Evolutionary conservation across 176 grass and related monocot species (phyloP), one percentile per base, ranked within the genome.

Genomic region (Zoysia japonica): DNA sequence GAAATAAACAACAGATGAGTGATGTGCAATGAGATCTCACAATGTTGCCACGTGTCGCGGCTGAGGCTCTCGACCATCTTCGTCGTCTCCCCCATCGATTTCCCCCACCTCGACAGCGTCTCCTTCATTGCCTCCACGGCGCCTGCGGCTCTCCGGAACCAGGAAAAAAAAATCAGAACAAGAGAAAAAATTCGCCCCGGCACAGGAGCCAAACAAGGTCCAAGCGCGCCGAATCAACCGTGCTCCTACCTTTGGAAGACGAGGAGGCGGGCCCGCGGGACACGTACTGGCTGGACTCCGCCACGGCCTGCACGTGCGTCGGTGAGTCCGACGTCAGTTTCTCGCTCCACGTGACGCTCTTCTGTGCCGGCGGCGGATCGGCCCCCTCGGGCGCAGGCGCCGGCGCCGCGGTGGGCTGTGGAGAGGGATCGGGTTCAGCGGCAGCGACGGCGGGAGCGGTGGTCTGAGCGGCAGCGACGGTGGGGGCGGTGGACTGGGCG

Each of bases 1-100:
- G 75, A 37, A 83, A 86, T 60, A 80, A 80, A 85, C 74, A 43
- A 39, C 10, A 47, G 44, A n/a, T 38, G 50, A 15, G 39, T 82
- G 14, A 12, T 16, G 50, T 69, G 43, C 11, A 41, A n/a, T 45
- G 63, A 77, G 72, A 91, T 89, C 89, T 87, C 72, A 95, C 93
- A 92, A 75, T 96, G 93, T 55, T 96, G 93, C 93, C 93, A 96
- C 59, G 93, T 96, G 87, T 96, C 91, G 15, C 76, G 82, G 57
- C 90, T 92, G 66, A 96, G 87, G 87, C 91, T 89, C 90, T 92
- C 90, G 61, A 91, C 85, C 75, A 87, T 77, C 86, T 82, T 88
- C 19, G 89, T 84, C 2, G 93, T 89, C 76, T 93, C 93, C 78
- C 83, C 90, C 74, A 92, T 67, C 17, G 91, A 86, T 83, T 90